Percentiles rank a stretch among this genome's conserved stretches.
Conservation (phyloP, 805 yeast species). For the Suhomyces kilbournensis region DNA sequence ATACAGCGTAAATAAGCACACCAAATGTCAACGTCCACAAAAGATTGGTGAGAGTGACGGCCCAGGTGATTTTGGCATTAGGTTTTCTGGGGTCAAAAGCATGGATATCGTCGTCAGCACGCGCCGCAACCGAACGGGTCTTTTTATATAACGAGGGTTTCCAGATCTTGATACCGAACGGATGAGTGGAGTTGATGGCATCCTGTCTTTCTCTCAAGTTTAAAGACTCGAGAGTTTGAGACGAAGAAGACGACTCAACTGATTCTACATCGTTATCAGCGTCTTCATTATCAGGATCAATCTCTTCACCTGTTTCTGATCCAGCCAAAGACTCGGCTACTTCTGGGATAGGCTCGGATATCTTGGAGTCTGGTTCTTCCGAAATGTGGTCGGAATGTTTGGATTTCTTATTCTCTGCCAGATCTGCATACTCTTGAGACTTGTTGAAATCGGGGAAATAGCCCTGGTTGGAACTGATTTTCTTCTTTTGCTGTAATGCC, state of each 20-base stretch:
- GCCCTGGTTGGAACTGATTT: not conserved
- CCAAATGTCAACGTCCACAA: conserved; percentile 80
- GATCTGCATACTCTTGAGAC: not conserved
- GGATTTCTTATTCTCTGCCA: not conserved
- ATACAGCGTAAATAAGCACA: conserved; percentile 50
- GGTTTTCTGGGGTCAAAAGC: conserved; percentile 51
- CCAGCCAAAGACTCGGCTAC: not conserved
- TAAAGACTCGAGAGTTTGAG: conserved; percentile 70
- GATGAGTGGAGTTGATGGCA: conserved; percentile 95
- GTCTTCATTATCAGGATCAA: conserved; percentile 17
- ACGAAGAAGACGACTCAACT: conserved; percentile 24
- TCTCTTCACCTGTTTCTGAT: conserved; percentile 6
- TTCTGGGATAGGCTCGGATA: not conserved
- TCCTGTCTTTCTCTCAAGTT: conserved; percentile 90
- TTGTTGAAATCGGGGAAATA: conserved; percentile 9
- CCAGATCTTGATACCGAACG: conserved; percentile 98
- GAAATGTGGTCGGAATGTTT: not conserved
- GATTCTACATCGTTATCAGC: conserved; percentile 24
- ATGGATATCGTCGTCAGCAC: conserved; percentile 93
- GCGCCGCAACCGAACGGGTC: conserved; percentile 81
- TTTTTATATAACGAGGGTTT: conserved; percentile 96
- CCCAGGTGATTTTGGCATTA: conserved; percentile 52
- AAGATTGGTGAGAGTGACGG: conserved; percentile 64
- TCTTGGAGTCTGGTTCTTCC: not conserved
- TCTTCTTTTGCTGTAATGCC: conserved; percentile 25